Evolutionary conservation across 306 rosid species (phyloP).

Genomic region (Quercus parvula): DNA sequence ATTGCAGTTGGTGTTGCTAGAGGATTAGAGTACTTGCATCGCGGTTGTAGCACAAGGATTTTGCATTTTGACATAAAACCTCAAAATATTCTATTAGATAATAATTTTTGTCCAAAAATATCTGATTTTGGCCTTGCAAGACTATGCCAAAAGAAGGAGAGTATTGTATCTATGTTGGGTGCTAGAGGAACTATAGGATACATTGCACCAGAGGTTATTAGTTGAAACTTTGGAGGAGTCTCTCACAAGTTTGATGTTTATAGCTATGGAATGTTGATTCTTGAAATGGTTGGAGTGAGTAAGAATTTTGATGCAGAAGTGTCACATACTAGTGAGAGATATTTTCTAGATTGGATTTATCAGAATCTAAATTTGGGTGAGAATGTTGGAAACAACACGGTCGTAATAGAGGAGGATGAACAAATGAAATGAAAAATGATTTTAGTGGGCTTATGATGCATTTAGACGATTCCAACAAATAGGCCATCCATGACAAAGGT

Average conservation of each 20-base stretch:
- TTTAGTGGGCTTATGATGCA: neutral
- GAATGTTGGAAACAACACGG: too few species aligned
- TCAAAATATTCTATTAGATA: too few species aligned
- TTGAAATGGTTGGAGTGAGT: constrained; percentile 35
- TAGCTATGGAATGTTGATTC: constrained; percentile 37
- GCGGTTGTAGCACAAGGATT: constrained; percentile 18
- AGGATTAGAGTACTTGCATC: constrained; percentile 35
- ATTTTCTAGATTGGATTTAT: constrained; percentile 15
- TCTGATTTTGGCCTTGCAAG: constrained; percentile 6
- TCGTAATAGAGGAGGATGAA: constrained; percentile 16
- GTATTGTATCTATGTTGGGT: constrained; percentile 20
- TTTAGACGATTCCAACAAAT: too few species aligned
- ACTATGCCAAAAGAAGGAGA: neutral
- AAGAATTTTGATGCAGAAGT: constrained; percentile 4
- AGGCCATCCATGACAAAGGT: too few species aligned
- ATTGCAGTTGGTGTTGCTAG: constrained; percentile 31
- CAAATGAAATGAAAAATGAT: constrained; percentile 21
- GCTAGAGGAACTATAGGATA: too few species aligned
- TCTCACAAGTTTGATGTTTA: constrained; percentile 36
- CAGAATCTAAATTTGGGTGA: constrained; percentile 19
- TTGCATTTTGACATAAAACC: neutral
- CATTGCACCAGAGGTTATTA: too few species aligned
- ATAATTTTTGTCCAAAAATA: constrained; percentile 17
- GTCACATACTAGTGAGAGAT: neutral
- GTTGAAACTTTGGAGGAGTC: constrained; percentile 11